A percentile compares a stretch with the other conserved stretches of the same genome.
Evolutionary conservation across 177 flowering plant species (phyloP).

Genomic region (Vitis hybrid): DNA sequence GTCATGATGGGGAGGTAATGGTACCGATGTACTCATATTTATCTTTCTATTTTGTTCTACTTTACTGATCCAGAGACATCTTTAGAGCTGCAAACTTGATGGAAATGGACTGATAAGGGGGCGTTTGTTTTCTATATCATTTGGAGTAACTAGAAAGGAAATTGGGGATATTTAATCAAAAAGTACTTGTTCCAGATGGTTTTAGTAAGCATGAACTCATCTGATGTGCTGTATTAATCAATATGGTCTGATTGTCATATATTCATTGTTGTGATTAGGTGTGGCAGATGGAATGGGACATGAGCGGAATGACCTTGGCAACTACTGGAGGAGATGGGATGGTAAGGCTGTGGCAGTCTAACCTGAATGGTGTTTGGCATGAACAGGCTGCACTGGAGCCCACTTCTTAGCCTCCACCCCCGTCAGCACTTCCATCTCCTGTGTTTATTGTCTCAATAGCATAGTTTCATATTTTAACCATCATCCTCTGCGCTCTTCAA

Average conservation of each 20-base stretch:
- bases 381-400: slow-evolving; percentile 76
- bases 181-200: too few relatives aligned
- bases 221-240: too few relatives aligned
- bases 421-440: too few relatives aligned
- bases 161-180: too few relatives aligned
- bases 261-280: slow-evolving; percentile 45
- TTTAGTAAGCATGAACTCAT: too few relatives aligned
- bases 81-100: too few relatives aligned
- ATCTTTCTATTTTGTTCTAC: slow-evolving; percentile 1
- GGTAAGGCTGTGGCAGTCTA: slow-evolving; percentile 85
- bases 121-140: too few relatives aligned
- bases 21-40: background rate
- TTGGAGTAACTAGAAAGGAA: too few relatives aligned
- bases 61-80: background rate
- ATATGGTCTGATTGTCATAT: background rate
- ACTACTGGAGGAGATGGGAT: slow-evolving; percentile 72
- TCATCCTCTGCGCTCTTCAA: too few relatives aligned
- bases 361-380: slow-evolving; percentile 91
- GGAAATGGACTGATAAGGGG: too few relatives aligned
- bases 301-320: slow-evolving; percentile 94
- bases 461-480: too few relatives aligned
- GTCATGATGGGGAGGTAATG: slow-evolving; percentile 82
- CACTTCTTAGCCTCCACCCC: slow-evolving; percentile 19
- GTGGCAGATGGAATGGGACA: slow-evolving; percentile 99
- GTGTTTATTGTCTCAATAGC: too few relatives aligned